Evolutionary conservation across 805 yeast genomes (phyloP).

Genomic region (Metschnikowia baotianmanensis): DNA sequence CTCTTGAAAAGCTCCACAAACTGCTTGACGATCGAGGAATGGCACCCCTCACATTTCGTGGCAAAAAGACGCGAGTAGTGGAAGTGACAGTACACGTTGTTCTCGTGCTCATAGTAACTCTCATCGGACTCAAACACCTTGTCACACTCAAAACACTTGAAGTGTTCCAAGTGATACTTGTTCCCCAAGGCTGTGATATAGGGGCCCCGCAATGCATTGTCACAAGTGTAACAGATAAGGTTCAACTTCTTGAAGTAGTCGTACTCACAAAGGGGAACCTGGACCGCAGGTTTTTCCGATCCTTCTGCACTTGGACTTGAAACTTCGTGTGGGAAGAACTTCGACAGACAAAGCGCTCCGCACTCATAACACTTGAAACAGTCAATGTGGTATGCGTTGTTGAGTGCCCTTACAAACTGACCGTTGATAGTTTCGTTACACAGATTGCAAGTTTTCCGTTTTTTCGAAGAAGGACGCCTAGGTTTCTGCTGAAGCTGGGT

Average conservation of each 20-base stretch:
- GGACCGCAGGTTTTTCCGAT: too few species aligned
- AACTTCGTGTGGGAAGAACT: constrained; percentile 81
- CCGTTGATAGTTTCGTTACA: constrained; percentile 46
- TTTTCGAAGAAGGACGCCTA: constrained; percentile 17
- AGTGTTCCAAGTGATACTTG: constrained; percentile 93
- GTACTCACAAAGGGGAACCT: constrained; percentile 75
- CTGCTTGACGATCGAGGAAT: constrained; percentile 86
- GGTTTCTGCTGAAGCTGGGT: constrained; percentile 3
- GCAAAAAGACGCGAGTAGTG: constrained; percentile 89
- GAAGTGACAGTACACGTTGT: constrained; percentile 81
- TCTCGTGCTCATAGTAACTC: constrained; percentile 85
- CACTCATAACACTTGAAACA: constrained; percentile 90
- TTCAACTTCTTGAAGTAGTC: constrained; percentile 86
- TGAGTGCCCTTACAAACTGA: constrained; percentile 85
- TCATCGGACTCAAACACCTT: constrained; percentile 87
- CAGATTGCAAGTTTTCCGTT: constrained; percentile 32
- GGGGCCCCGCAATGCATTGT: constrained; percentile 83
- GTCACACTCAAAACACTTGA: constrained; percentile 84
- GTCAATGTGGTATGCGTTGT: constrained; percentile 74
- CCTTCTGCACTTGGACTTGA: too few species aligned
- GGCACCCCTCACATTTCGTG: constrained; percentile 90
- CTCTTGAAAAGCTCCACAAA: constrained; percentile 91
- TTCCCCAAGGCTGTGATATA: constrained; percentile 91
- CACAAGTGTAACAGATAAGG: constrained; percentile 83
- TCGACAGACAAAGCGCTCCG: constrained; percentile 73